These are phyloP conservation scores for Lachnellula cervina DNA, from an alignment of 2,329 filamentous ascomycete species.

Conservation along the genomic window DNA sequence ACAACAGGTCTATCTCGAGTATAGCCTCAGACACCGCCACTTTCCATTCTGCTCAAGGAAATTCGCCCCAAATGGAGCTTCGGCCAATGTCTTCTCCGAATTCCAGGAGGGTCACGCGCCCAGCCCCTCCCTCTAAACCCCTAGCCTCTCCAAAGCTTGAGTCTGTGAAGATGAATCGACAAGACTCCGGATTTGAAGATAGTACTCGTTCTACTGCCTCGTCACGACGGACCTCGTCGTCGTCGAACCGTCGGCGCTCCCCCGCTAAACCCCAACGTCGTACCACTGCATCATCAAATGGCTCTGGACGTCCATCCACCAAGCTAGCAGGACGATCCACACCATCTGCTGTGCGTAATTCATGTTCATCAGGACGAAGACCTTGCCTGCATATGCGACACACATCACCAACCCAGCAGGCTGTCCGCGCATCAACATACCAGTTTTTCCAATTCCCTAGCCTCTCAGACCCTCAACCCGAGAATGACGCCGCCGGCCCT, in stretches of 20 bases:
- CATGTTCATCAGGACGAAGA: constrained; percentile 4
- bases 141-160: constrained; percentile 10
- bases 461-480: constrained; percentile 10
- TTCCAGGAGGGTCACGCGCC: constrained; percentile 2
- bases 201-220: constrained; percentile 2
- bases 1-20: constrained; percentile 25
- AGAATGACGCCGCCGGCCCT: constrained; percentile 37
- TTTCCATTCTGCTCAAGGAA: constrained; percentile 28
- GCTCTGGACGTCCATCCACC: constrained; percentile 13
- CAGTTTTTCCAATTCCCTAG: constrained; percentile 31
- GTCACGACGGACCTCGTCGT: constrained; percentile 17
- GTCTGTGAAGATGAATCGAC: constrained; percentile 23
- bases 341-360: background rate
- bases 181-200: constrained; percentile 29
- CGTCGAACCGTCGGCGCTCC: constrained; percentile 6
- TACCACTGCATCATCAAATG: constrained; percentile 11
- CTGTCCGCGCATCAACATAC: constrained; percentile 12
- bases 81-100: constrained; percentile 6
- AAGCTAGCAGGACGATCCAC: constrained; percentile 20
- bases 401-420: constrained; percentile 1
- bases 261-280: constrained; percentile 9
- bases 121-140: constrained; percentile 5
- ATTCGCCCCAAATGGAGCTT: constrained; percentile 18
- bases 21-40: constrained; percentile 25
- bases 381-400: constrained; percentile 8